Evolutionary conservation across 2,329 filamentous ascomycete species (phyloP).

Genomic region (Aspergillus sp.): DNA sequence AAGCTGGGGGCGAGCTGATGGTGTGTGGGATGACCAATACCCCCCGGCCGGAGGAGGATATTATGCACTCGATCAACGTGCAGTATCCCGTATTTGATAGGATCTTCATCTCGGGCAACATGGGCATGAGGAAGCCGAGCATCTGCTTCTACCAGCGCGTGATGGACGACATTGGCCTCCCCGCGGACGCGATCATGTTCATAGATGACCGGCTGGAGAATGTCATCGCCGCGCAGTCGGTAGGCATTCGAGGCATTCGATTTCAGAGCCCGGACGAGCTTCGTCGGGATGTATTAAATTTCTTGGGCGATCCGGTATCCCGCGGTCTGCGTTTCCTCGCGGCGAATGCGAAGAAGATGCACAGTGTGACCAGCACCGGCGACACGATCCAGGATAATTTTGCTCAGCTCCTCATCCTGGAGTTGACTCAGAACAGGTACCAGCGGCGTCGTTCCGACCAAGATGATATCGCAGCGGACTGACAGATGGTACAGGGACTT

Average conservation of each 20-base stretch:
- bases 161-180: constrained; percentile 18
- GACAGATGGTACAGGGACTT: constrained; percentile 5
- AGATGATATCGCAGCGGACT: neutral
- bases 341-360: constrained; percentile 2
- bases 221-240: constrained; percentile 19
- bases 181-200: constrained; percentile 22
- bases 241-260: constrained; percentile 29
- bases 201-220: constrained; percentile 33
- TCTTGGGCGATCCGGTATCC: constrained; percentile 6
- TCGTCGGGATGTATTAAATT: neutral
- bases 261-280: neutral
- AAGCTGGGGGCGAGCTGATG: neutral
- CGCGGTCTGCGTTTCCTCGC: constrained; percentile 7
- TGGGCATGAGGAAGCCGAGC: constrained; percentile 37
- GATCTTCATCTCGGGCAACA: constrained; percentile 33
- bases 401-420: constrained; percentile 28
- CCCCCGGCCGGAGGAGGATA: neutral
- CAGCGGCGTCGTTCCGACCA: neutral
- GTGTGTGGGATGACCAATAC: constrained; percentile 8
- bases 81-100: constrained; percentile 33
- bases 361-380: constrained; percentile 21
- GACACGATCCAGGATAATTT: constrained; percentile 26
- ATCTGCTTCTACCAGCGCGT: constrained; percentile 33
- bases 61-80: neutral
- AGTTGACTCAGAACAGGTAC: constrained; percentile 18